A percentile compares a stretch with the other conserved stretches of the same genome.
Conservation (phyloP, 768 basidiomycete genomes). For the Lenzites betulinus region DNA sequence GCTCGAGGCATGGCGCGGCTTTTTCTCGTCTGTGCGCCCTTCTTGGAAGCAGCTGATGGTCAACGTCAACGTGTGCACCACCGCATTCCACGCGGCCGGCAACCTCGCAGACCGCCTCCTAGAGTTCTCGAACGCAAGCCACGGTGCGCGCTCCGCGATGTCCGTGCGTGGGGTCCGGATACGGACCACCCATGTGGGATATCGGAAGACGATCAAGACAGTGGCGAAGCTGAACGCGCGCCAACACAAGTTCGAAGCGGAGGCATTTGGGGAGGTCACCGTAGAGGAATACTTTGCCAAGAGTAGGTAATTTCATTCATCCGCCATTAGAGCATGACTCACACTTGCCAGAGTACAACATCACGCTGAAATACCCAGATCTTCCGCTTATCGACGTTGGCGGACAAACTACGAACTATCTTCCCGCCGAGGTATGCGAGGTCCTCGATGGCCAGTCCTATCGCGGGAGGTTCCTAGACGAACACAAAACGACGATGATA, state of each 20-base stretch:
- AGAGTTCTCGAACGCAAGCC: constrained; percentile 48
- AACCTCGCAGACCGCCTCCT: constrained; percentile 47
- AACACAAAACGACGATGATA: constrained; percentile 56
- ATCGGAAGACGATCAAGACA: constrained; percentile 69
- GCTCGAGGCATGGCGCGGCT: constrained; percentile 61
- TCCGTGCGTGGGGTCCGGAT: constrained; percentile 72
- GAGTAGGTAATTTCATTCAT: constrained; percentile 38
- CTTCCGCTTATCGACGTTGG: constrained; percentile 53
- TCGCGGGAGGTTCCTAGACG: constrained; percentile 55
- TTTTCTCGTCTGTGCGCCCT: constrained; percentile 43
- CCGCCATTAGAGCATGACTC: not conserved
- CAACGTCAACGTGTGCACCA: constrained; percentile 55
- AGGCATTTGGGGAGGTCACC: constrained; percentile 41
- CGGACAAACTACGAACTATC: constrained; percentile 40
- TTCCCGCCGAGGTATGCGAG: constrained; percentile 52
- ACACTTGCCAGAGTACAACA: constrained; percentile 42
- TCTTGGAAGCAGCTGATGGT: constrained; percentile 50
- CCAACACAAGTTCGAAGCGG: constrained; percentile 42
- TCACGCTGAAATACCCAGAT: constrained; percentile 40
- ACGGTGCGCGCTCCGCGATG: constrained; percentile 57
- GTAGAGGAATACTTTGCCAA: constrained; percentile 50
- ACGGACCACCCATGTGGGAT: constrained; percentile 68
- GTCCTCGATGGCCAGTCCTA: constrained; percentile 45
- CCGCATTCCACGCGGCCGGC: constrained; percentile 46
- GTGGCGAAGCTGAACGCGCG: constrained; percentile 44